Conservation (phyloP, 2,329 filamentous ascomycete genomes). For the Curvularia lunata region DNA sequence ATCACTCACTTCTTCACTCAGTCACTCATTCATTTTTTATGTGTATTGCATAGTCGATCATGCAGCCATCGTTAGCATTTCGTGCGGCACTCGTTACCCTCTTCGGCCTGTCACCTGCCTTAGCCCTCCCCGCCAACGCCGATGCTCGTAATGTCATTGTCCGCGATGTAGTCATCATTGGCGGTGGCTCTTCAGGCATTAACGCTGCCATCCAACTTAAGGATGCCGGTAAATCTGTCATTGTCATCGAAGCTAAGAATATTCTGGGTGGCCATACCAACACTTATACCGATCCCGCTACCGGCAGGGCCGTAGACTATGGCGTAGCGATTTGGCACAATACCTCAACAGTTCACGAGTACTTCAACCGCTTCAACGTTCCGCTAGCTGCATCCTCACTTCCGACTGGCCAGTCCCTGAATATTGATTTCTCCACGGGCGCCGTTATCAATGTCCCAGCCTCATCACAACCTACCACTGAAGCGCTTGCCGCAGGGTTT, state of each 20-base stretch:
- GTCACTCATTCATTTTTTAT: too few relatives aligned
- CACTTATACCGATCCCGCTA: conserved; percentile 52
- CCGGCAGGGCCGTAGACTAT: conserved; percentile 40
- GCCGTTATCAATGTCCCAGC: conserved; percentile 3
- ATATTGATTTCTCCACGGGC: too few relatives aligned
- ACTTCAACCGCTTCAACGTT: conserved; percentile 26
- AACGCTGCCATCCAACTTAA: conserved; percentile 52
- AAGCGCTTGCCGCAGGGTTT: conserved; percentile 17
- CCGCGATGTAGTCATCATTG: conserved; percentile 49
- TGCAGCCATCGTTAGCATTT: not conserved
- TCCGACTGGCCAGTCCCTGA: too few relatives aligned
- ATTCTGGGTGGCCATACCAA: conserved; percentile 58
- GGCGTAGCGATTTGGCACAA: conserved; percentile 51
- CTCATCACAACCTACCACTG: not conserved
- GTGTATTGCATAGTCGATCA: not conserved
- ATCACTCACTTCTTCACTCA: not conserved
- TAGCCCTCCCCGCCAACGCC: not conserved
- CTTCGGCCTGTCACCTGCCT: not conserved
- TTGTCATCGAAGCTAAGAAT: conserved; percentile 50
- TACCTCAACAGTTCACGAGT: conserved; percentile 45
- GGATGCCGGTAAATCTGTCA: conserved; percentile 47
- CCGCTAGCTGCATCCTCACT: not conserved
- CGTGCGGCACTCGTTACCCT: conserved; percentile 1
- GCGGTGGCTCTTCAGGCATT: conserved; percentile 52
- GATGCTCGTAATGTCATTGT: conserved; percentile 4